Evolutionary conservation across 495 filamentous ascomycete species (phyloP), one percentile per base, ranked within the genome.

Genomic region (Trichoderma parareesei): DNA sequence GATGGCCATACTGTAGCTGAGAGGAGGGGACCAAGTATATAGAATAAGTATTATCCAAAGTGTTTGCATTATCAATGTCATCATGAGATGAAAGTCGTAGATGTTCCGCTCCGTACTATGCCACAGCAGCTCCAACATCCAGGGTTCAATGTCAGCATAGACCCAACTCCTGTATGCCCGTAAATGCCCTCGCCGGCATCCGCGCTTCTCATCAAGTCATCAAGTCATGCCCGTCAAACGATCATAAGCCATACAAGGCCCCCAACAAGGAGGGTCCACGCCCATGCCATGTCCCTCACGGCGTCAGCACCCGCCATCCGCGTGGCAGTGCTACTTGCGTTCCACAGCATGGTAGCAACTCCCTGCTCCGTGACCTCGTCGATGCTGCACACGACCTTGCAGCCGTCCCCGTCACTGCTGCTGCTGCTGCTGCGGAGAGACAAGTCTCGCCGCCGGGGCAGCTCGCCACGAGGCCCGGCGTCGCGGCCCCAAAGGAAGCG

Each of bases 361-460:
- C 81, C 81, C 2, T 67, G 69, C 46, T 71, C 70, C 18, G 73
- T 65, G 38, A 78, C 74, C 64, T 78, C 73, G 66, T 84, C 81
- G 40, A 84, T 73, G 65, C 81, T 81, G 65, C 81, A 84, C 0
- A 83, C 75, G n/a, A 70, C 69, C 37, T 69, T 43, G 67, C 80
- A 84, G 2, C 64, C 65, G 11, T 67, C 71, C 1, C 67, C 66
- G 38, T 11, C 20, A n/a, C 18, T 38, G 20, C 33, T 10, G 33
- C 49, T 38, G 20, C 48, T 18, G 27, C n/a, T 55, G 6, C 6
- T 33, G n/a, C 48, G 48, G 48, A 16, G 16, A 7, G 55, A 60
- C 27, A 67, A 67, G 38, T 63, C 69, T 65, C 62, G 70, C 69
- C 66, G 65, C 65, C 57, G 60, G 5, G 59, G 38, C 18, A 67